phyloP scores from a whole-genome alignment of 2,329 filamentous ascomycete genomes.

The Xylariaceae sp. region DNA sequence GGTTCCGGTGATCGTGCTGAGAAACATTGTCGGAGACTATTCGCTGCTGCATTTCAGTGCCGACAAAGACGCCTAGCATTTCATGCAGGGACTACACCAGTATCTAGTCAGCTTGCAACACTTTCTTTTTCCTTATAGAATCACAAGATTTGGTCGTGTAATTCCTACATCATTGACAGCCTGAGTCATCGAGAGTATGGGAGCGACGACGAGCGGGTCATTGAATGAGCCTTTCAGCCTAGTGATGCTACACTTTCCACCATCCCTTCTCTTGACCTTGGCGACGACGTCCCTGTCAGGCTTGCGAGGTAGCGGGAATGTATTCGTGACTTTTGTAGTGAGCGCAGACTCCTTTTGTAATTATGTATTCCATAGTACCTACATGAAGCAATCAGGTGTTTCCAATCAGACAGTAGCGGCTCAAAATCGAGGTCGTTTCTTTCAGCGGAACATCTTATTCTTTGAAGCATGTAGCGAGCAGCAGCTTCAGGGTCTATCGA shows the following conservation, averaged over 20 bases:
- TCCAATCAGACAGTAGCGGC: conserved; percentile 7
- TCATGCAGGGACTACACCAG: conserved; percentile 7
- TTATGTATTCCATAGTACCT: conserved; percentile 1
- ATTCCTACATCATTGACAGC: conserved; percentile 3
- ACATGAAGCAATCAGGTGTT: conserved; percentile 6
- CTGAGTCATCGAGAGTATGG: conserved; percentile 8
- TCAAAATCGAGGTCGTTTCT: conserved; percentile 4
- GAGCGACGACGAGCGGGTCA: conserved; percentile 10
- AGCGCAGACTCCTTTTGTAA: conserved; percentile 1
- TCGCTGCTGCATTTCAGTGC: conserved; percentile 5
- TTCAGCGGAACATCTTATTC: conserved; percentile 2
- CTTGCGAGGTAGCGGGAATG: conserved; percentile 2
- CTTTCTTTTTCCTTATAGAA: neutral
- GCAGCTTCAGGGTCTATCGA: conserved; percentile 8
- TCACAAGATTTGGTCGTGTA: too few relatives aligned
- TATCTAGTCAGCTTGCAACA: conserved; percentile 3
- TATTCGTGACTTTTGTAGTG: conserved; percentile 4
- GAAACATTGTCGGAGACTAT: conserved; percentile 5
- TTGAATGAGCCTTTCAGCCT: conserved; percentile 5
- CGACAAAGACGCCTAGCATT: conserved; percentile 6
- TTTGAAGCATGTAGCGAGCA: conserved; percentile 8
- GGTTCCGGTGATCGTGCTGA: conserved; percentile 7
- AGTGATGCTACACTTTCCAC: conserved; percentile 5
- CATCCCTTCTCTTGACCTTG: conserved; percentile 6
- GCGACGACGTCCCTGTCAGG: conserved; percentile 4